Percentiles rank a stretch among this genome's conserved stretches.
Evolutionary conservation across 106 monocot species (phyloP).

Genomic region (Platanthera guangdongensis): DNA sequence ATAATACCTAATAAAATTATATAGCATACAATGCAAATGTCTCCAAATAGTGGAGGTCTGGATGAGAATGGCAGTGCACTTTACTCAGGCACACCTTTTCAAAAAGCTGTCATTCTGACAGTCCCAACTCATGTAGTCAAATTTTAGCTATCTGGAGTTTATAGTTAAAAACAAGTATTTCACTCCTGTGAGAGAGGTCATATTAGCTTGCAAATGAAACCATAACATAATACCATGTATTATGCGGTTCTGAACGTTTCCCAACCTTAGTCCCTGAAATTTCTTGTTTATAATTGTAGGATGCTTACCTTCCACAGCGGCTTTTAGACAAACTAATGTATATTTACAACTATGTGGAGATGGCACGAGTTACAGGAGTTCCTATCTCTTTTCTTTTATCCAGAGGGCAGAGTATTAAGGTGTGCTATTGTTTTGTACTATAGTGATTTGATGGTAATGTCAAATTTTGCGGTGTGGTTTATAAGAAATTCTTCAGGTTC

Average conservation of each 20-base stretch:
- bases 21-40: background rate
- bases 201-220: background rate
- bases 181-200: background rate
- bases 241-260: background rate
- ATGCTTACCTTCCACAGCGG: conserved; percentile 98
- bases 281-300: conserved; percentile 40
- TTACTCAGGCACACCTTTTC: background rate
- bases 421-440: conserved; percentile 11
- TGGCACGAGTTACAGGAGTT: conserved; percentile 98
- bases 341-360: conserved; percentile 98
- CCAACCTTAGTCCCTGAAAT: background rate
- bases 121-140: conserved; percentile 2
- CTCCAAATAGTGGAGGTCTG: background rate
- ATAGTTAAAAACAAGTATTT: background rate
- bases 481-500: conserved; percentile 45
- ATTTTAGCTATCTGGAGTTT: background rate
- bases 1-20: background rate
- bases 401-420: conserved; percentile 99
- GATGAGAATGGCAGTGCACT: background rate
- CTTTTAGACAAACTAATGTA: conserved; percentile 95
- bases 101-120: background rate
- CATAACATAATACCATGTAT: background rate
- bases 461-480: background rate
- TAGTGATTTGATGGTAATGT: background rate
- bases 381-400: conserved; percentile 94